Conservation (phyloP, 2,329 filamentous ascomycete genomes). For the Chaetomiaceae sp. region DNA sequence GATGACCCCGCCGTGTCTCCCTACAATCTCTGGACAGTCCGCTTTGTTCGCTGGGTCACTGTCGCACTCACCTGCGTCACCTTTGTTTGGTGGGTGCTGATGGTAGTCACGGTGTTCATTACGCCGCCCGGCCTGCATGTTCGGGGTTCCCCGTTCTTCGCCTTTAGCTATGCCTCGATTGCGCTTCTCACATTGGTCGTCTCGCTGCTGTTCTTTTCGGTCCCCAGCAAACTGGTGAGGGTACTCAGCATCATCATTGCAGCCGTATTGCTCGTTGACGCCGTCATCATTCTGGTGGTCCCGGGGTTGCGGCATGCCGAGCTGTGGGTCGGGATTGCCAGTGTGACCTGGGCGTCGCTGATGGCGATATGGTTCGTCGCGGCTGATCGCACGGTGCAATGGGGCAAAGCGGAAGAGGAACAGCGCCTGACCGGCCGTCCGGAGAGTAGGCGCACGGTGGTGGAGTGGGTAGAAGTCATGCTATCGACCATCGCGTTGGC, state of each 20-base stretch:
- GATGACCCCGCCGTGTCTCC: slow-evolving; percentile 84
- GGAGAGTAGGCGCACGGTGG: slow-evolving; percentile 75
- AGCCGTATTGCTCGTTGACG: slow-evolving; percentile 64
- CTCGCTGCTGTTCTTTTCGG: slow-evolving; percentile 79
- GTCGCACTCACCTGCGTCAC: slow-evolving; percentile 69
- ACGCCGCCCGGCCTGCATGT: slow-evolving; percentile 83
- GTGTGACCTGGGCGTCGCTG: slow-evolving; percentile 75
- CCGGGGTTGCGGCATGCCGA: slow-evolving; percentile 74
- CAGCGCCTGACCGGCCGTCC: slow-evolving; percentile 84
- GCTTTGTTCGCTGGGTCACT: slow-evolving; percentile 72
- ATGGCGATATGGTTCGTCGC: slow-evolving; percentile 75
- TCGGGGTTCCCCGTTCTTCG: slow-evolving; percentile 87
- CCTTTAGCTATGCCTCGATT: slow-evolving; percentile 77
- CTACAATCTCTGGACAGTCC: slow-evolving; percentile 91
- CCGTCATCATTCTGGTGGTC: slow-evolving; percentile 75
- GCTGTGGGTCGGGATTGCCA: slow-evolving; percentile 84
- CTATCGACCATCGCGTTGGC: slow-evolving; percentile 67
- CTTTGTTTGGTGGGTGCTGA: slow-evolving; percentile 87
- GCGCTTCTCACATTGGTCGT: slow-evolving; percentile 72
- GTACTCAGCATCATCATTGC: slow-evolving; percentile 66
- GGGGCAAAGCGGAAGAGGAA: slow-evolving; percentile 91
- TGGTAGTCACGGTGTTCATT: slow-evolving; percentile 86
- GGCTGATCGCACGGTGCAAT: slow-evolving; percentile 75
- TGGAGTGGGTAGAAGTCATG: slow-evolving; percentile 80
- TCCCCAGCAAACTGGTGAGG: slow-evolving; percentile 75